Evolutionary conservation across 169 alveolate species (phyloP).

Genomic region (Plasmodium ovale): DNA sequence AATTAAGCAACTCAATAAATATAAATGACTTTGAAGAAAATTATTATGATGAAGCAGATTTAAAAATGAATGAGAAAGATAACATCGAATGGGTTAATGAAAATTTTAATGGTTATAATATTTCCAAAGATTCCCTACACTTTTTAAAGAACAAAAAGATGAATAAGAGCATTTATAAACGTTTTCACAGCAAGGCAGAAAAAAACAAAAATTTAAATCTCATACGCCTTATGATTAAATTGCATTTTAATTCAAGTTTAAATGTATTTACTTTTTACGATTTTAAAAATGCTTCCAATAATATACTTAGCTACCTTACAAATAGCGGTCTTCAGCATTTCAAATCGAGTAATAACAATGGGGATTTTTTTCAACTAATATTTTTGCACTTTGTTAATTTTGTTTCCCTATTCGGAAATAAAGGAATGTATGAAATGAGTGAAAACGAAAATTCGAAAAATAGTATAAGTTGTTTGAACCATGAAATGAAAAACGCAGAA

Average conservation of each 20-base stretch:
- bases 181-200: conserved; percentile 26
- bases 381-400: conserved; percentile 36
- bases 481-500: conserved; percentile 13
- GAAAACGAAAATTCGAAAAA: conserved; percentile 9
- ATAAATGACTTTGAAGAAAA: conserved; percentile 22
- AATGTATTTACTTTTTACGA: conserved; percentile 30
- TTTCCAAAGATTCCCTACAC: conserved; percentile 27
- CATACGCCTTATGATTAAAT: conserved; percentile 33
- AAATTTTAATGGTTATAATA: conserved; percentile 17
- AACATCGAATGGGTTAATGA: conserved; percentile 53
- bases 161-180: conserved; percentile 15
- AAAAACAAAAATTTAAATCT: conserved; percentile 17
- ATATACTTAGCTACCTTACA: conserved; percentile 25
- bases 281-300: conserved; percentile 20
- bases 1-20: conserved; percentile 12
- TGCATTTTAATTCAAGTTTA: conserved; percentile 35
- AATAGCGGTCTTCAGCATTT: conserved; percentile 6
- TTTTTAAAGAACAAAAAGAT: conserved; percentile 43
- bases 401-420: conserved; percentile 15
- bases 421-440: conserved; percentile 8
- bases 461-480: conserved; percentile 5
- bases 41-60: conserved; percentile 20
- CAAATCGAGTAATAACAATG: conserved; percentile 6
- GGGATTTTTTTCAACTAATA: conserved; percentile 18
- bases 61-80: conserved; percentile 39